phyloP scores from a whole-genome alignment of 1,284 basidiomycete species.

The Microbotryum silenes-acaulis region DNA sequence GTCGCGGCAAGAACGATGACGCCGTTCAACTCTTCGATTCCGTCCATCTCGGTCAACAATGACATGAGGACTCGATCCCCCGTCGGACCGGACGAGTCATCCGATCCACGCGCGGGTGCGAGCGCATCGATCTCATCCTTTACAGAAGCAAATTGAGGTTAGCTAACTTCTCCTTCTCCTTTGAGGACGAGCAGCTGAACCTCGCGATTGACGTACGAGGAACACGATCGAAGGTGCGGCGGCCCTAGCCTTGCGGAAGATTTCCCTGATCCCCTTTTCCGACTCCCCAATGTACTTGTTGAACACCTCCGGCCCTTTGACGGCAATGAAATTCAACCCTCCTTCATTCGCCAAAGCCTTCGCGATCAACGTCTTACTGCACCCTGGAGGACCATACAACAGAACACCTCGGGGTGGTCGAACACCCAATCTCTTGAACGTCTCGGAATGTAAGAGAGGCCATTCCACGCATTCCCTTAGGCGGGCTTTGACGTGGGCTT shows the following conservation, averaged over 20 bases:
- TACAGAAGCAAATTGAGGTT: neutral
- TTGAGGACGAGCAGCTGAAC: neutral
- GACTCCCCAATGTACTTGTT: slow-evolving; percentile 98
- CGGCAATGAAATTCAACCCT: slow-evolving; percentile 93
- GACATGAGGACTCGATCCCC: slow-evolving; percentile 85
- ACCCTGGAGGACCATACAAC: slow-evolving; percentile 94
- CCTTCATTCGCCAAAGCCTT: slow-evolving; percentile 91
- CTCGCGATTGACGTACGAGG: slow-evolving; percentile 57
- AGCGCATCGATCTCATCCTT: slow-evolving; percentile 98
- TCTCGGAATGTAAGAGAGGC: slow-evolving; percentile 78
- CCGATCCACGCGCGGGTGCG: slow-evolving; percentile 59
- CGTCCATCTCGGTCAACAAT: slow-evolving; percentile 96
- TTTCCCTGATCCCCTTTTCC: slow-evolving; percentile 85
- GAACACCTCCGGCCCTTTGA: slow-evolving; percentile 92
- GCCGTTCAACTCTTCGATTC: slow-evolving; percentile 83
- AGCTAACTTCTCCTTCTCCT: neutral
- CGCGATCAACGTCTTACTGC: slow-evolving; percentile 91
- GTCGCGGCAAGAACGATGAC: slow-evolving; percentile 95
- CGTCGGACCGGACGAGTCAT: slow-evolving; percentile 58
- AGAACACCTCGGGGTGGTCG: slow-evolving; percentile 82
- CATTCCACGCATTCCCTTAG: slow-evolving; percentile 86
- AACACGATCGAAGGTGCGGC: slow-evolving; percentile 93
- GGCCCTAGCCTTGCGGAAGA: slow-evolving; percentile 88
- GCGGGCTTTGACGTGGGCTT: slow-evolving; percentile 67
- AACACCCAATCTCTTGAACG: slow-evolving; percentile 81